Base-by-base conservation (phyloP, 352 stramenopile genomes). In the Phytophthora megakarya region DNA sequence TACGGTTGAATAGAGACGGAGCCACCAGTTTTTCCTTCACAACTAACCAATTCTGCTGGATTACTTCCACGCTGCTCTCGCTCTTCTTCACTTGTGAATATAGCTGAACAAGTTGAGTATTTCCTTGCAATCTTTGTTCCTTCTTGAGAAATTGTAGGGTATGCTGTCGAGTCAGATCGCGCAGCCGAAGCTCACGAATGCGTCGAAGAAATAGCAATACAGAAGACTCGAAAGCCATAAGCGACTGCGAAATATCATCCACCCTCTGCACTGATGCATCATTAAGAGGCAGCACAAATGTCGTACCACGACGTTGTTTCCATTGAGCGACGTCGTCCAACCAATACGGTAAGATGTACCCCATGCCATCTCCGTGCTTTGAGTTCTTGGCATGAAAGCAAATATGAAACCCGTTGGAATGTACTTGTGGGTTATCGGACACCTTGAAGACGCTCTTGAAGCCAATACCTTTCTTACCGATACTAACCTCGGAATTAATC, bases 381-480 rank as follows among this genome's bases (percentile, higher is more conserved):
- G 75, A 57, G 23, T 76, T 80, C 21, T 78, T 80, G n/a, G 85
- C 76, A 67, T 86, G 70, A 47, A 96, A 96, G 43, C 79, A 81
- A 19, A 94, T 83, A 56, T 93, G 87, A 50, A 93, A 95, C 15
- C 89, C 89, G 45, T 96, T 96, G 42, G 87, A 96, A 65, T 97
- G 89, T 32, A 97, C 84, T 33, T 97, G 76, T 1, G 89, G 89
- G 1, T 66, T 60, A 38, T 95, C 79, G 0, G 87, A 93, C 19
- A 97, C 81, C 58, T 93, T 92, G 70, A 97, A 97, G 3, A 97
- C 89, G n/a, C 86, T 95, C 68, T 97, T 97, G 56, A 97, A 97
- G 21, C 87, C 89, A 44, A 97, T 97, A 3, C 89, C 89, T 54
- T 97, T 97, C 58, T 93, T 93, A 26, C 89, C 87, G n/a, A 97